phyloP scores from a whole-genome alignment of 2,329 filamentous ascomycete genomes.

The Mycosphaerella sp. region DNA sequence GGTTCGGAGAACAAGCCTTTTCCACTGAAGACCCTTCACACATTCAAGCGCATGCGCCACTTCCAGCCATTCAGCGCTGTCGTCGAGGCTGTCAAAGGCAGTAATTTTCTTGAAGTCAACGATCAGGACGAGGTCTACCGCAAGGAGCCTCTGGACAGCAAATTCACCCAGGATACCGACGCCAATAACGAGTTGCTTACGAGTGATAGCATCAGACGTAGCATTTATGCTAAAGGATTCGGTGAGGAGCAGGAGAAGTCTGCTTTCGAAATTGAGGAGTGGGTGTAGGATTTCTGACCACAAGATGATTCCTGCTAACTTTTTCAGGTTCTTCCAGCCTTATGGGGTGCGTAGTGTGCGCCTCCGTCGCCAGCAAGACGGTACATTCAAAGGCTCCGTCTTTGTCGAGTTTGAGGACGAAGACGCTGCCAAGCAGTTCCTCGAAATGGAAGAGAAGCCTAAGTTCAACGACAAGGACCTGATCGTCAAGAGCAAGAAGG shows the following conservation, averaged over 20 bases:
- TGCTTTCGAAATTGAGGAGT: slow-evolving; percentile 84
- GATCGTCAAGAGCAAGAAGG: slow-evolving; percentile 78
- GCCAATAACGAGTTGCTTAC: slow-evolving; percentile 51
- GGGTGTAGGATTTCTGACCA: neutral
- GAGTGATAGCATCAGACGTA: slow-evolving; percentile 63
- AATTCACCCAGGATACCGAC: slow-evolving; percentile 49
- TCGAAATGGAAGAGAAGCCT: slow-evolving; percentile 72
- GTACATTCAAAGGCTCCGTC: slow-evolving; percentile 89
- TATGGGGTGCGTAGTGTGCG: slow-evolving; percentile 79
- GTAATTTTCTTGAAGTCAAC: slow-evolving; percentile 63
- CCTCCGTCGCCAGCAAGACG: slow-evolving; percentile 67
- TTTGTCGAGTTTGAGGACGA: slow-evolving; percentile 87
- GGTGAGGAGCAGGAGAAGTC: slow-evolving; percentile 75
- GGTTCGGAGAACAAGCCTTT: slow-evolving; percentile 79
- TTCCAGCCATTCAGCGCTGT: slow-evolving; percentile 85
- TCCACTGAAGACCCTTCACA: slow-evolving; percentile 67
- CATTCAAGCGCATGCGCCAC: slow-evolving; percentile 91
- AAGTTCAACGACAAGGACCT: slow-evolving; percentile 77
- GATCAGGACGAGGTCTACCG: slow-evolving; percentile 70
- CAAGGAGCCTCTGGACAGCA: slow-evolving; percentile 59
- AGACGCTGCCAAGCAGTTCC: slow-evolving; percentile 72
- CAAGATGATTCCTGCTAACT: neutral
- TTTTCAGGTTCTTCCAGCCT: slow-evolving; percentile 64
- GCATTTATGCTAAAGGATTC: slow-evolving; percentile 91
- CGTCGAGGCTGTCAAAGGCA: slow-evolving; percentile 74